phyloP scores from a whole-genome alignment of 2,329 filamentous ascomycete species.

The Fusarium illudens region DNA sequence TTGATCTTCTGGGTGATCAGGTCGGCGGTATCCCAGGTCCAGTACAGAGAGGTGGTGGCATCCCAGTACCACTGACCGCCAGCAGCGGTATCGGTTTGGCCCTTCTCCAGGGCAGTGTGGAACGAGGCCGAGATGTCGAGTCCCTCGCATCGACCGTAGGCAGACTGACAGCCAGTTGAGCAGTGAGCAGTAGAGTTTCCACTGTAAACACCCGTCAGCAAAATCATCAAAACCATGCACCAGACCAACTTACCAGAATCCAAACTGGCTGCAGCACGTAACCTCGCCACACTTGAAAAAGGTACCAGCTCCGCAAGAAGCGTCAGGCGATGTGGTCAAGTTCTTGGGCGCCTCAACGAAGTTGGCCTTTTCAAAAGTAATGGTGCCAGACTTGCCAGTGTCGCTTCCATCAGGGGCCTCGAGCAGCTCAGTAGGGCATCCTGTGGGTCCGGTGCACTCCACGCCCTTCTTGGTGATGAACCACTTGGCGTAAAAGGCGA shows the following conservation, averaged over 20 bases:
- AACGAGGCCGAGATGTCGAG: slow-evolving; percentile 45
- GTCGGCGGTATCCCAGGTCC: slow-evolving; percentile 64
- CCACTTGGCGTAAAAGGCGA: slow-evolving; percentile 76
- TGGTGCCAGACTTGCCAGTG: slow-evolving; percentile 57
- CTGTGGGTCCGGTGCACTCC: slow-evolving; percentile 59
- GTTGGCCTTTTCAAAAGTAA: slow-evolving; percentile 51
- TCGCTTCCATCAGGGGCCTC: slow-evolving; percentile 69
- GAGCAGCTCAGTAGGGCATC: slow-evolving; percentile 66
- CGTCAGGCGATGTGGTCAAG: slow-evolving; percentile 27
- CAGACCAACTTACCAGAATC: slow-evolving; percentile 32
- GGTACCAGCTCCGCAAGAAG: slow-evolving; percentile 31
- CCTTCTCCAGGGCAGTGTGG: slow-evolving; percentile 51
- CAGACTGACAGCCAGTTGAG: slow-evolving; percentile 30
- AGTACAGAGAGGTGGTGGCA: slow-evolving; percentile 54
- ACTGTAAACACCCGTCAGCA: slow-evolving; percentile 1
- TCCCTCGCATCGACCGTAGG: slow-evolving; percentile 31
- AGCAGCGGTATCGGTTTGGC: slow-evolving; percentile 55
- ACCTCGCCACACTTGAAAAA: slow-evolving; percentile 24
- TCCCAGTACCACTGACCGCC: slow-evolving; percentile 67
- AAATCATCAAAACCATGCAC: neutral
- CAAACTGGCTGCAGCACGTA: slow-evolving; percentile 31
- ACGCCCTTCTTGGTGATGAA: slow-evolving; percentile 62
- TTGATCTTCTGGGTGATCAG: slow-evolving; percentile 58
- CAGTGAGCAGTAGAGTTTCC: slow-evolving; percentile 34
- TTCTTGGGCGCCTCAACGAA: slow-evolving; percentile 31